Conservation (phyloP, 495 filamentous ascomycete species). For the Xylaria flabelliformis region DNA sequence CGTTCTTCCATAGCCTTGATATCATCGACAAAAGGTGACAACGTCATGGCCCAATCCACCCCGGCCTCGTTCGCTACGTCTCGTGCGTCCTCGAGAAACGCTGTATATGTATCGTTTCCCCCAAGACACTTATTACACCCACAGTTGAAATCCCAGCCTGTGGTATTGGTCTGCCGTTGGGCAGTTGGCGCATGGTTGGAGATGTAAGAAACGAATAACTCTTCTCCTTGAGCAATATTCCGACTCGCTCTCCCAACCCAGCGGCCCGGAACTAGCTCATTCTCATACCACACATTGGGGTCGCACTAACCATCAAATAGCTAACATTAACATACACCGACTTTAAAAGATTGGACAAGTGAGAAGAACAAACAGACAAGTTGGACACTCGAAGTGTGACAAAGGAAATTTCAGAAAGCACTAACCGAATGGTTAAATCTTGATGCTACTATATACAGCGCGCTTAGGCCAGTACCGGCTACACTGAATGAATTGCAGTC, state of each 20-base stretch:
- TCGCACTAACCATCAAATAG: constrained; percentile 3
- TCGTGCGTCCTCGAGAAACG: not conserved
- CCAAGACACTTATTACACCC: not conserved
- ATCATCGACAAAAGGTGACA: not conserved
- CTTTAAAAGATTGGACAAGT: not conserved
- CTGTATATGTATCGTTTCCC: not conserved
- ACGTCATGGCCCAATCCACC: not conserved
- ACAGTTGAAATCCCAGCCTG: not conserved
- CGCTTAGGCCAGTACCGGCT: not conserved
- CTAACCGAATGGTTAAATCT: constrained; percentile 22
- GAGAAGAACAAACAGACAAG: not conserved
- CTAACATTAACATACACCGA: not conserved
- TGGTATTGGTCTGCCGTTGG: not conserved
- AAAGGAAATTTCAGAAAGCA: not conserved
- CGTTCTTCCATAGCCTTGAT: not conserved
- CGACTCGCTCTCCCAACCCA: constrained; percentile 9
- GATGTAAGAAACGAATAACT: constrained; percentile 6
- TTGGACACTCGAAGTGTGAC: no score
- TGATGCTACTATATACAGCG: not conserved
- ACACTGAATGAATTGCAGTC: not conserved
- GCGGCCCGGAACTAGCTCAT: not conserved
- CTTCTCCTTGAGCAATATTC: constrained; percentile 1
- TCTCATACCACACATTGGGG: constrained; percentile 14
- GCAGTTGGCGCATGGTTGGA: not conserved
- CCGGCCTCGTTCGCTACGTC: not conserved